Evolutionary conservation across 169 alveolate species (phyloP).

Genomic region (Plasmodium falciparum): DNA sequence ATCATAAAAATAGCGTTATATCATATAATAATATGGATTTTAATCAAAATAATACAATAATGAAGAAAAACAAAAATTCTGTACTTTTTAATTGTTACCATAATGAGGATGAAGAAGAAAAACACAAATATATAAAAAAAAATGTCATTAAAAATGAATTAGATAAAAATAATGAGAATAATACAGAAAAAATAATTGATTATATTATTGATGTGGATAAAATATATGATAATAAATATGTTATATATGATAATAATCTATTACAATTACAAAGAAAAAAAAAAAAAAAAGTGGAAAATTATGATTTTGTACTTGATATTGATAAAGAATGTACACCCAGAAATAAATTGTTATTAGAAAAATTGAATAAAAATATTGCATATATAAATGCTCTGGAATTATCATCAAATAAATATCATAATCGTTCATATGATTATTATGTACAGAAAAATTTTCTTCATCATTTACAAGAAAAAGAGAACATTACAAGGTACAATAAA

Average conservation of each 20-base stretch:
- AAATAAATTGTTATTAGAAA: not conserved
- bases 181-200: constrained; percentile 8
- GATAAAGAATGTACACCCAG: not conserved
- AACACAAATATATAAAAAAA: constrained; percentile 8
- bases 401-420: not conserved
- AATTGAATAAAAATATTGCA: not conserved
- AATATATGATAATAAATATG: constrained; percentile 29
- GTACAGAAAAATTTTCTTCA: not conserved
- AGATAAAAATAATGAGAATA: constrained; percentile 20
- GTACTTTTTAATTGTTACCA: not conserved
- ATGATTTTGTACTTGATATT: not conserved
- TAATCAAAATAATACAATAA: too few species aligned
- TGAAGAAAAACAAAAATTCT: too few species aligned
- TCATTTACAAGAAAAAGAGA: not conserved
- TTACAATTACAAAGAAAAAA: not conserved
- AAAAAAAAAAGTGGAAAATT: not conserved
- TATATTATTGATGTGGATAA: constrained; percentile 51
- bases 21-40: too few species aligned
- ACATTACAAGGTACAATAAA: not conserved
- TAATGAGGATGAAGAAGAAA: not conserved
- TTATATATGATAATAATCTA: constrained; percentile 6
- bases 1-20: constrained; percentile 4
- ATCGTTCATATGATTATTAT: not conserved
- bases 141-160: constrained; percentile 8
- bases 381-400: not conserved